Conservation (phyloP, 169 alveolate genomes). For the Eimeria necatrix region DNA sequence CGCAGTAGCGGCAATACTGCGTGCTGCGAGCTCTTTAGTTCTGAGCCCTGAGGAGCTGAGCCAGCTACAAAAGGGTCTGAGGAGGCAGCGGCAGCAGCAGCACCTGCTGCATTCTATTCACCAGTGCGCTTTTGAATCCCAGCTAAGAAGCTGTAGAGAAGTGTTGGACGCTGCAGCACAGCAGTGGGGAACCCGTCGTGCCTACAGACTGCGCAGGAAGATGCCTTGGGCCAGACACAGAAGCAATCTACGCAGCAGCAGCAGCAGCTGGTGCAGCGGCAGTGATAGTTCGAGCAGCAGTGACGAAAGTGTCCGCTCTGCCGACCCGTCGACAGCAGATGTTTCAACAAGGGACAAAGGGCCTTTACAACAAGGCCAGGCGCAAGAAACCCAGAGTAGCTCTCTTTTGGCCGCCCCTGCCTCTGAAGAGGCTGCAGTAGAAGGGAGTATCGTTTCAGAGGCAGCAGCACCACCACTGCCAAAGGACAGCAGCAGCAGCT, state of each 20-base stretch:
- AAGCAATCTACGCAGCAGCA: slow-evolving; percentile 58
- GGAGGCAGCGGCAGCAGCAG: slow-evolving; percentile 47
- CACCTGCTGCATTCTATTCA: slow-evolving; percentile 42
- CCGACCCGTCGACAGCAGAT: background rate
- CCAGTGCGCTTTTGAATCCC: slow-evolving; percentile 54
- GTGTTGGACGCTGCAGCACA: slow-evolving; percentile 37
- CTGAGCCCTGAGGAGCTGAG: slow-evolving; percentile 31
- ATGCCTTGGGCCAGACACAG: slow-evolving; percentile 55
- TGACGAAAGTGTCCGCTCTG: background rate
- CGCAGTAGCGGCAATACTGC: slow-evolving; percentile 7
- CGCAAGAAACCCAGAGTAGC: background rate
- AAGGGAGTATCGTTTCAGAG: background rate
- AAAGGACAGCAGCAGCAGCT: background rate
- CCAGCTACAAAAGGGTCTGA: slow-evolving; percentile 73
- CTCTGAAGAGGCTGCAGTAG: background rate
- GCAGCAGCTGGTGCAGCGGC: slow-evolving; percentile 27
- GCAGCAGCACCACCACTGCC: background rate
- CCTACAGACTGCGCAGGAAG: background rate
- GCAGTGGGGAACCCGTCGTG: slow-evolving; percentile 15
- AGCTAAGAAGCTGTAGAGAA: slow-evolving; percentile 27
- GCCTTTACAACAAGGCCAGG: background rate
- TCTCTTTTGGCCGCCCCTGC: background rate
- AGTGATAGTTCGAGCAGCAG: background rate
- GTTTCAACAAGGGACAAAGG: background rate
- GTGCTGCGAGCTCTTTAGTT: slow-evolving; percentile 2